Base-by-base conservation (phyloP, 352 stramenopile species). In the Globisporangium perplexum region DNA sequence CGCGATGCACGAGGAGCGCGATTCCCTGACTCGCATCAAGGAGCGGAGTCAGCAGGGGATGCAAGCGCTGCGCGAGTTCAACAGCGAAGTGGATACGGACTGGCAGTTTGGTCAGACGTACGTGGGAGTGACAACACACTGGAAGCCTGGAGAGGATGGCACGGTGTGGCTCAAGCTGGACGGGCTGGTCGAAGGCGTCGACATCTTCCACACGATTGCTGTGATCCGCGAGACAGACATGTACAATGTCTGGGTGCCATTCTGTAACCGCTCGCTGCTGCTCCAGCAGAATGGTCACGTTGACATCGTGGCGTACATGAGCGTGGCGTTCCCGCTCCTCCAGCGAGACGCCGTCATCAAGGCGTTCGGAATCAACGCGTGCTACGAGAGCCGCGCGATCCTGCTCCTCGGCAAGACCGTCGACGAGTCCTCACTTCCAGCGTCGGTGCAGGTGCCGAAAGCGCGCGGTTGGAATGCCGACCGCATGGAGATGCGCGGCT, bases 81-180 rank as follows among this genome's bases (percentile, higher is more conserved):
- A 72, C 49, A 60, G 64, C 35, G 75, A 83, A 50, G 69, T 83
- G 33, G 69, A 73, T 7, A 71, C 72, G 7, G 77, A 88, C 12
- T 93, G 83, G 83, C 70, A 84, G 35, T 88, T 90, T 59, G 83
- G 69, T 0, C 83, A 93, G 46, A 79, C 68, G 20, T 84, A 88
- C 62, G 73, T 89, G 53, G 83, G 80, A 1, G 77, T 93, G 0
- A 86, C 80, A 2, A 93, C 83, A 0, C 75, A 86, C 26, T 93
- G 79, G 78, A 93, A 93, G 41, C 74, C 80, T 4, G 83, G 78
- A 7, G 66, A 76, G 0, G 68, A 89, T 30, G 83, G 79, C 2
- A 91, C 83, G 0, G 66, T 91, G 17, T 93, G 83, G 80, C 71
- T 93, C 44, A 93, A 93, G 35, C 62, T 93, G 2, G 80, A 93